A percentile compares a stretch with the other conserved stretches of the same genome.
These are phyloP conservation scores for Tulasnella sp. DNA, from an alignment of 768 basidiomycete genomes.

Conservation along the genomic window DNA sequence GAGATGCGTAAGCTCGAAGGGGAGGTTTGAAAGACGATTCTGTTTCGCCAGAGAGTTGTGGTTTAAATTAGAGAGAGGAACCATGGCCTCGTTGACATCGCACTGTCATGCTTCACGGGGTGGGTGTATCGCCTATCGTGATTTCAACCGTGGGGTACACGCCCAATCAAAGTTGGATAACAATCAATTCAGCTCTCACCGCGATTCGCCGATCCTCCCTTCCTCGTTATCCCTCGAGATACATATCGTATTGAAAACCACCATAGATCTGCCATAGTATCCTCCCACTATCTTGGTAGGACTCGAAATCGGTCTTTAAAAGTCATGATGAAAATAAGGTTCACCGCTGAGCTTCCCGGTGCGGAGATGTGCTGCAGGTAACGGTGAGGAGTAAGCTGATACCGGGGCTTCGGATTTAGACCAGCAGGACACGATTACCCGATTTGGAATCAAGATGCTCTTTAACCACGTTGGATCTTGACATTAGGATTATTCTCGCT, in stretches of 20 bases:
- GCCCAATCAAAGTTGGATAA: background rate
- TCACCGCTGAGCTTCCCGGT: background rate
- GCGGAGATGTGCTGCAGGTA: background rate
- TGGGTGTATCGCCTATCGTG: background rate
- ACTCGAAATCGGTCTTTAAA: background rate
- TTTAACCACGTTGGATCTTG: background rate
- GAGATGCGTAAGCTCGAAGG: background rate
- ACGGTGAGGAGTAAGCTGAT: background rate
- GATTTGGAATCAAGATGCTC: background rate
- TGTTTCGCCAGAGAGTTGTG: background rate
- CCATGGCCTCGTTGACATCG: background rate
- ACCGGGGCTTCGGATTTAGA: background rate
- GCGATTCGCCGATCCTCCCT: background rate
- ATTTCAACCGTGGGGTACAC: background rate
- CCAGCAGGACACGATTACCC: background rate
- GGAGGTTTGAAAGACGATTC: background rate
- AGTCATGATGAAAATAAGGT: background rate
- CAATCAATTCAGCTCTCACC: background rate
- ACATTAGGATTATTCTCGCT: background rate
- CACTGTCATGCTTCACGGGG: background rate
- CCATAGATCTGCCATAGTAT: background rate
- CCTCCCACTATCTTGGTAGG: background rate
- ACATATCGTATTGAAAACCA: background rate
- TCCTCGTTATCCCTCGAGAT: background rate
- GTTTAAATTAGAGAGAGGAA: background rate